A percentile compares a stretch with the other conserved stretches of the same genome.
Conservation (phyloP, 345 rosid genomes). For the Eucalyptus sp. region DNA sequence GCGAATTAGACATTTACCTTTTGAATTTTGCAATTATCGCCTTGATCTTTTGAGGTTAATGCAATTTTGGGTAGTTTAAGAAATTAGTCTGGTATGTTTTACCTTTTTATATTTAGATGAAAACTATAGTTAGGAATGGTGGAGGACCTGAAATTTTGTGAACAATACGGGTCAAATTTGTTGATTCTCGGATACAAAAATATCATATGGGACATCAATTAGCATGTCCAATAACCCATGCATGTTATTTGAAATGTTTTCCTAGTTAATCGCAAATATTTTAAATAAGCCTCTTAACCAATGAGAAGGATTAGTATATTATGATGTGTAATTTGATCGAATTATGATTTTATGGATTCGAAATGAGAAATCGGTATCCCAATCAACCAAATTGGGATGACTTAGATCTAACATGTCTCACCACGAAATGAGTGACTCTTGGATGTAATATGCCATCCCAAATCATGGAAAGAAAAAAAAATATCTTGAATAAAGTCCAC, state of each 20-base stretch:
- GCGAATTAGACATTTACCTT: neutral
- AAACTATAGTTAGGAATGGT: neutral
- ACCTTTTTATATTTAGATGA: neutral
- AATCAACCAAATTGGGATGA: neutral
- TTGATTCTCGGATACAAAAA: rapidly evolving
- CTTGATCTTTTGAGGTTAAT: neutral
- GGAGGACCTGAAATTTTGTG: neutral
- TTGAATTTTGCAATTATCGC: neutral
- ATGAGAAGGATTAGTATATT: neutral
- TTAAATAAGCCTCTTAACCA: neutral
- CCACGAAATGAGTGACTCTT: neutral
- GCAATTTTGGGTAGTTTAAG: neutral
- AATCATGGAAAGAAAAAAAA: neutral
- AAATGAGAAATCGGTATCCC: neutral
- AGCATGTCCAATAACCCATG: neutral
- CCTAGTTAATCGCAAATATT: neutral
- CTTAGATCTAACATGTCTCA: rapidly evolving
- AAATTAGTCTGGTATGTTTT: neutral
- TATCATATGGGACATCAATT: neutral
- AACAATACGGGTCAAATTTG: neutral
- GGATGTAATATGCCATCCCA: neutral
- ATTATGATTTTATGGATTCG: rapidly evolving
- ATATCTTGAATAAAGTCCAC: neutral
- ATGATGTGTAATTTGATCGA: too few relatives aligned
- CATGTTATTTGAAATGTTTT: neutral